Conservation (phyloP, 495 filamentous ascomycete species). For the Trichoderma orchidacearum region DNA sequence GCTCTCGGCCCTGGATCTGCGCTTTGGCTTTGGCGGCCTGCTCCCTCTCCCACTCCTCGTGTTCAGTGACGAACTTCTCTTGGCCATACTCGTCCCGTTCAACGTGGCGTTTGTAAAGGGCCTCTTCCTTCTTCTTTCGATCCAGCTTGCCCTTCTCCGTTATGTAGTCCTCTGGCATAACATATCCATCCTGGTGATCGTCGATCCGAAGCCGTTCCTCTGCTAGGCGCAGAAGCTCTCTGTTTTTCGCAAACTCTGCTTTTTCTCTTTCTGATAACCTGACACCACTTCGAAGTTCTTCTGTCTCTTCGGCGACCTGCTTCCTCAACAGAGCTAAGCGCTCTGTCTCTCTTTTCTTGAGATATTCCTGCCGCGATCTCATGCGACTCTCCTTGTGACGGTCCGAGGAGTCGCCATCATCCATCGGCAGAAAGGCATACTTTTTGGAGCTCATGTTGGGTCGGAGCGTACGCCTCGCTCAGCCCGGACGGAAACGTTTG, state of each 20-base stretch:
- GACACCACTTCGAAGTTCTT: slow-evolving; percentile 66
- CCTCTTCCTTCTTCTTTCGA: slow-evolving; percentile 78
- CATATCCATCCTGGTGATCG: slow-evolving; percentile 86
- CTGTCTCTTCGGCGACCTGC: slow-evolving; percentile 83
- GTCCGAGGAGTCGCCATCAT: slow-evolving; percentile 36
- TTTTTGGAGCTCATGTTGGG: slow-evolving; percentile 43
- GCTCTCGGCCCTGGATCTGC: slow-evolving; percentile 61
- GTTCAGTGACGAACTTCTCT: slow-evolving; percentile 84
- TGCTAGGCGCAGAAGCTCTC: slow-evolving; percentile 73
- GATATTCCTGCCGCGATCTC: slow-evolving; percentile 78
- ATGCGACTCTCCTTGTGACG: not conserved
- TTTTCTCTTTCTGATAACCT: slow-evolving; percentile 66
- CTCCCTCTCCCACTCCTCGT: slow-evolving; percentile 91
- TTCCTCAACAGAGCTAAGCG: slow-evolving; percentile 70
- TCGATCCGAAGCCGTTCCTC: slow-evolving; percentile 83
- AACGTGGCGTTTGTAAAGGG: slow-evolving; percentile 81
- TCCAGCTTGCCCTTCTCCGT: slow-evolving; percentile 87
- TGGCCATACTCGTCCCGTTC: slow-evolving; percentile 79
- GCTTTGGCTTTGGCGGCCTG: slow-evolving; percentile 82
- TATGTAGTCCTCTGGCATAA: slow-evolving; percentile 88
- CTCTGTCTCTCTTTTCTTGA: slow-evolving; percentile 84
- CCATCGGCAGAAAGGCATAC: slow-evolving; percentile 76
- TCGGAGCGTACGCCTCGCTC: not conserved
- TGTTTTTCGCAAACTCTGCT: slow-evolving; percentile 81
- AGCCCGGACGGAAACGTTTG: not conserved